Evolutionary conservation across 805 yeast species (phyloP).

Genomic region (Tanozyma kutaoensis): DNA sequence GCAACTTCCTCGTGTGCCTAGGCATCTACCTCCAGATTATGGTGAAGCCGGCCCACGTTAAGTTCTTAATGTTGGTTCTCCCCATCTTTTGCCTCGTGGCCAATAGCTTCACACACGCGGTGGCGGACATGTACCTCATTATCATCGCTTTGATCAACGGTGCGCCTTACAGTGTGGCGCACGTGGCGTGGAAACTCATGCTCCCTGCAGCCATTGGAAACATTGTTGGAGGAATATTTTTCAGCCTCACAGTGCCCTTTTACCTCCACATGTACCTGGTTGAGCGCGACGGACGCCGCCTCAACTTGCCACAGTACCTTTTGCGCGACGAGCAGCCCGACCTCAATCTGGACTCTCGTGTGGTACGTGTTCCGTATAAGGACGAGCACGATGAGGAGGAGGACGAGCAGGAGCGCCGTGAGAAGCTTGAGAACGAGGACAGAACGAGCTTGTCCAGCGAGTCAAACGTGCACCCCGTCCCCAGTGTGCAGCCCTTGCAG

Average conservation of each 20-base stretch:
- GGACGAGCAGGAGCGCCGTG: conserved; percentile 4
- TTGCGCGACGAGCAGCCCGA: conserved; percentile 75
- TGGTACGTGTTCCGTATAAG: conserved; percentile 30
- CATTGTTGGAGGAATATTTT: conserved; percentile 63
- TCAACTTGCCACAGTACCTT: conserved; percentile 57
- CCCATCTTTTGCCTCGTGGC: conserved; percentile 73
- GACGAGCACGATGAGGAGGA: conserved; percentile 3
- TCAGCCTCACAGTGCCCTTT: conserved; percentile 55
- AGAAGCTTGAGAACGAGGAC: conserved; percentile 2
- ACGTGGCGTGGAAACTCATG: conserved; percentile 59
- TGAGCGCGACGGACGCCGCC: conserved; percentile 49
- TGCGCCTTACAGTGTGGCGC: conserved; percentile 48
- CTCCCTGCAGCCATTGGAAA: conserved; percentile 67
- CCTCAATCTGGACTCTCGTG: conserved; percentile 65
- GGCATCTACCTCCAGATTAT: conserved; percentile 68
- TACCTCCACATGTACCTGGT: conserved; percentile 62
- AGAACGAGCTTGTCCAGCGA: not conserved
- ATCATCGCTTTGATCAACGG: conserved; percentile 58
- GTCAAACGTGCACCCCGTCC: not conserved
- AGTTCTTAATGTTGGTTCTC: conserved; percentile 43
- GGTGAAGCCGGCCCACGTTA: conserved; percentile 73
- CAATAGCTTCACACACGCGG: conserved; percentile 67
- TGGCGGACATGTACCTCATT: conserved; percentile 68
- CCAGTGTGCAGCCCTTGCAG: not conserved
- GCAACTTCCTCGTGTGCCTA: conserved; percentile 64